These are phyloP conservation scores for Sordariomycetes sp. DNA, from an alignment of 2,329 filamentous ascomycete species.

Conservation along the genomic window DNA sequence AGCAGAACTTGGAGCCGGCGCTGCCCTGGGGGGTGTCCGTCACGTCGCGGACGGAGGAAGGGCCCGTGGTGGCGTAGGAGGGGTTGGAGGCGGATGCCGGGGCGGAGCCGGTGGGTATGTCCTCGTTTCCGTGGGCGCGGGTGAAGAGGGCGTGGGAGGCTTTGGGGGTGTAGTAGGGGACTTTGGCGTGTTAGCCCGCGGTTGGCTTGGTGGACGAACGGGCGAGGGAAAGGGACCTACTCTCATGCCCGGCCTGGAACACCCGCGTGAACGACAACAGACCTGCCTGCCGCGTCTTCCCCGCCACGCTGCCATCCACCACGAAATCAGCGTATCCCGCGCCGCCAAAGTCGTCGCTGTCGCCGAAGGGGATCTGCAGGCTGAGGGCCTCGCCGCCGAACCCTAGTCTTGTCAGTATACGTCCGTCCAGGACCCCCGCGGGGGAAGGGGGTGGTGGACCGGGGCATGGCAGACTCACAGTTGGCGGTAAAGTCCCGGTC, in stretches of 20 bases:
- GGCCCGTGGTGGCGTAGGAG: slow-evolving; percentile 14
- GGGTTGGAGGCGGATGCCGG: slow-evolving; percentile 19
- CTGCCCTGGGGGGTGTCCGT: not conserved
- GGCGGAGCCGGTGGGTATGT: slow-evolving; percentile 39
- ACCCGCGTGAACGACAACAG: slow-evolving; percentile 60
- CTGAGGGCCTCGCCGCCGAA: slow-evolving; percentile 61
- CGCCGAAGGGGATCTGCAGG: slow-evolving; percentile 40
- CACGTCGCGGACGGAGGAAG: not conserved
- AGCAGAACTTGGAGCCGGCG: not conserved
- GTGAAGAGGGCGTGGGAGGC: slow-evolving; percentile 47
- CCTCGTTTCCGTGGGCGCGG: slow-evolving; percentile 40
- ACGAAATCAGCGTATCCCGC: slow-evolving; percentile 63
- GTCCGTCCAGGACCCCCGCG: not conserved
- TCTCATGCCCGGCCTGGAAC: slow-evolving; percentile 51
- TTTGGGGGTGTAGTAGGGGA: slow-evolving; percentile 47
- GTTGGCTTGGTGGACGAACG: not conserved
- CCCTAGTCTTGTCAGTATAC: not conserved
- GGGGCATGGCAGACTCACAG: slow-evolving; percentile 24
- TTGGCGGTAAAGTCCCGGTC: slow-evolving; percentile 52
- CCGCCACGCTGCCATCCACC: slow-evolving; percentile 49
- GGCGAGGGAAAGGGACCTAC: not conserved
- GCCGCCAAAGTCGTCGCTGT: slow-evolving; percentile 26
- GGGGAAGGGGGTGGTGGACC: not conserved
- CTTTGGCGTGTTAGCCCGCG: slow-evolving; percentile 8
- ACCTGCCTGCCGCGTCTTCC: slow-evolving; percentile 62